Base-by-base conservation (phyloP, 257 asterid genomes). In the Jaltomata sinuosa region DNA sequence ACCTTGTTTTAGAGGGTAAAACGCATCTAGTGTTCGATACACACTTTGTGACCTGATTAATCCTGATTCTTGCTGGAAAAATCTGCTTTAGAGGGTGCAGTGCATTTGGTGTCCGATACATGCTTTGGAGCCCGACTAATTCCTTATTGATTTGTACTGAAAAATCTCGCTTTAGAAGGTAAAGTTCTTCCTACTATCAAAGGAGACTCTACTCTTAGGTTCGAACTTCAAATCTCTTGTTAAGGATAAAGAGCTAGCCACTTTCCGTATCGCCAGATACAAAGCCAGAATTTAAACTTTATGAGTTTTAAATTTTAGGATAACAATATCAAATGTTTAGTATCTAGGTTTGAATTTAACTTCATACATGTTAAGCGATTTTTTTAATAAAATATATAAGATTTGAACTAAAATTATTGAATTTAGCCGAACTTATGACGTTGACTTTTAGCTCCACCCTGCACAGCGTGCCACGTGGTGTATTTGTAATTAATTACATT, bases 151-250 rank as follows among this genome's bases (percentile, higher is more conserved):
- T 53, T 53, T 1, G 3, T 2, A 0, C 18, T 53, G 5, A 6
- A 54, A 54, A 54, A 7, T 19, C 2, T 16, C 11, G 3, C 25
- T 54, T 54, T 54, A 54, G 11, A 21, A n/a, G 64, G 29, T 55
- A 57, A 10, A 57, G 0, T 5, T 19, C 0, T 52, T 57, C 14
- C 7, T 22, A 57, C 6, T n/a, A n/a, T n/a, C 5, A n/a, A 57
- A 57, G 3, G 16, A 10, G 7, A 1, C 16, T 53, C 3, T 3
- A 3, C 3, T n/a, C 0, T 1, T 11, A 9, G 2, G 3, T 22
- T 59, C 1, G 3, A 22, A 59, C 18, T 4, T 11, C 0, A 59
- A 22, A 59, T 11, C 8, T 59, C 8, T 57, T 0, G 11, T 59
- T 59, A 22, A 11, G 1, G 6, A 59, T 59, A 32, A 6, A n/a